Percentiles rank a stretch among this genome's conserved stretches.
Evolutionary conservation across 306 rosid genomes (phyloP).

Genomic region (Purshia tridentata): DNA sequence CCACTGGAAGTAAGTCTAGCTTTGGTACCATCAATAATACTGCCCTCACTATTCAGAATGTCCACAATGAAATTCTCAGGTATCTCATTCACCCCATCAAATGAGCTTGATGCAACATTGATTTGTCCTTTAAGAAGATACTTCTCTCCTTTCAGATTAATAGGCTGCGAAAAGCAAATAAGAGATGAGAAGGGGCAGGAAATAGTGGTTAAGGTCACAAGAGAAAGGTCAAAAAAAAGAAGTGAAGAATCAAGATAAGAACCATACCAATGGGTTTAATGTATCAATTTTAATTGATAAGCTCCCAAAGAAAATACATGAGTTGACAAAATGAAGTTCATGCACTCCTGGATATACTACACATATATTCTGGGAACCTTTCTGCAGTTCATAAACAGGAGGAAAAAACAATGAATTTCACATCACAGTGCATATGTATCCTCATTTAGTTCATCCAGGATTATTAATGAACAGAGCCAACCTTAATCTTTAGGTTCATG

Average conservation of each 20-base stretch:
- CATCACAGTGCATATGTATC: conserved; percentile 16
- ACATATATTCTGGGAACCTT: conserved; percentile 84
- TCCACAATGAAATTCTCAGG: conserved; percentile 69
- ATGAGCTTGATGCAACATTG: conserved; percentile 52
- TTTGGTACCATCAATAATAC: conserved; percentile 39
- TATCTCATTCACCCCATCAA: conserved; percentile 37
- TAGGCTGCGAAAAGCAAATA: conserved; percentile 50
- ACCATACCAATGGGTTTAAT: conserved; percentile 58
- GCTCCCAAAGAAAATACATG: conserved; percentile 90
- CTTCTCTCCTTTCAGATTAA: conserved; percentile 81
- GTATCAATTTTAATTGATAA: conserved; percentile 74
- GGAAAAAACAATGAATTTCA: conserved; percentile 30
- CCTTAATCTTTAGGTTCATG: conserved; percentile 69
- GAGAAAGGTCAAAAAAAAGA: neutral
- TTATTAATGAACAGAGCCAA: conserved; percentile 27
- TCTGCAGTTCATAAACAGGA: conserved; percentile 57
- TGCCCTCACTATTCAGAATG: conserved; percentile 48
- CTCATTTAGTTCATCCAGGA: conserved; percentile 20
- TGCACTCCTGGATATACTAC: conserved; percentile 84
- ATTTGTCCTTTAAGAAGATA: conserved; percentile 83
- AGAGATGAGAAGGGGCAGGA: conserved; percentile 12
- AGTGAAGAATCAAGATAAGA: conserved; percentile 17
- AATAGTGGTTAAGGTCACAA: conserved; percentile 2
- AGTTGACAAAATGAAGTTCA: conserved; percentile 70
- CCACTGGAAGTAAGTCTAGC: conserved; percentile 49